Conservation (phyloP, 2,329 filamentous ascomycete species). For the Microdochium bolleyi region DNA sequence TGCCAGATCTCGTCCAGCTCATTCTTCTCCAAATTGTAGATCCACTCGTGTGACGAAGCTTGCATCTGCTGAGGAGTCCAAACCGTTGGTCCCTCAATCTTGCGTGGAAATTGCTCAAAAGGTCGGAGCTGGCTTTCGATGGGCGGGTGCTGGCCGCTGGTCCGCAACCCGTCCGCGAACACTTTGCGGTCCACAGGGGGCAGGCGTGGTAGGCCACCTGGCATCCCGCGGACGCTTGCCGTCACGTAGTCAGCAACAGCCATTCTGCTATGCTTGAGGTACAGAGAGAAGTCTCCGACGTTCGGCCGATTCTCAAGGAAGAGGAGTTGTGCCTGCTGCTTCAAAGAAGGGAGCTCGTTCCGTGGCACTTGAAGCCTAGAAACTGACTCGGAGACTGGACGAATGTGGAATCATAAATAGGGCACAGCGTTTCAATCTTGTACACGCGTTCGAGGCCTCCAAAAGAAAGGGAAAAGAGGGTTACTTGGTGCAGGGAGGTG, state of each 20-base stretch:
- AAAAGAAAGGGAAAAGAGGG: too few species aligned
- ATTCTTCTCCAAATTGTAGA: conserved; percentile 56
- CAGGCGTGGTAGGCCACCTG: background rate
- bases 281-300: too few species aligned
- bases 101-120: conserved; percentile 62
- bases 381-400: too few species aligned
- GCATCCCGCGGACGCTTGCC: background rate
- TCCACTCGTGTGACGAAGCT: conserved; percentile 60
- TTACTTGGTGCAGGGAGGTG: too few species aligned
- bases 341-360: too few species aligned
- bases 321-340: too few species aligned
- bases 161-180: conserved; percentile 40
- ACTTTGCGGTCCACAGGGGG: conserved; percentile 8
- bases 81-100: conserved; percentile 64
- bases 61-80: conserved; percentile 62
- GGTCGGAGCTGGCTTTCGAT: conserved; percentile 56
- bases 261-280: too few species aligned
- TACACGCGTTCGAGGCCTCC: too few species aligned
- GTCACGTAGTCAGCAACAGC: background rate
- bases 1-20: conserved; percentile 61
- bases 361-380: too few species aligned
- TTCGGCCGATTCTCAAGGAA: too few species aligned
- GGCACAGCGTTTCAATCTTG: too few species aligned
- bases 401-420: too few species aligned
- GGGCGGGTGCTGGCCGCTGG: conserved; percentile 64